These are phyloP conservation scores for Lepidopterella palustris DNA, from an alignment of 495 filamentous ascomycete genomes.

Conservation along the genomic window DNA sequence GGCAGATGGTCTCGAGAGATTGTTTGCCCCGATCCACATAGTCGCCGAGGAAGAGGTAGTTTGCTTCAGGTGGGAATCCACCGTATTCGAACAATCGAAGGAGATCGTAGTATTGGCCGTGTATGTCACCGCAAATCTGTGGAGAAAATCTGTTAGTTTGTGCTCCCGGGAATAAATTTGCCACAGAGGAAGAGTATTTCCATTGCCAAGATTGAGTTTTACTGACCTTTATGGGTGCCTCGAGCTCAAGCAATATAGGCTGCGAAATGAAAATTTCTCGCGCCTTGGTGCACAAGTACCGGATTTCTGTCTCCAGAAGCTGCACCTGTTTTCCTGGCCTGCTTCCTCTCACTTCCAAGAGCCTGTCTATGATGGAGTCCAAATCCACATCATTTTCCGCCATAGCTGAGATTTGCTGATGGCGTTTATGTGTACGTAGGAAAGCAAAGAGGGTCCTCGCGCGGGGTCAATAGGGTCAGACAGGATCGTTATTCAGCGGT, in stretches of 20 bases:
- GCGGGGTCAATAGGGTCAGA: conserved; percentile 9
- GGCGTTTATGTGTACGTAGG: conserved; percentile 5
- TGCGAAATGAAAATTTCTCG: conserved; percentile 99
- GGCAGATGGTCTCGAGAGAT: conserved; percentile 97
- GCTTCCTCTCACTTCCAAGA: conserved; percentile 96
- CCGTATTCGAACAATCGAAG: conserved; percentile 97
- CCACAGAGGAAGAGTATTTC: background rate
- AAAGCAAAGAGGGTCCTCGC: conserved; percentile 20
- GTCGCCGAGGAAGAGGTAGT: conserved; percentile 98
- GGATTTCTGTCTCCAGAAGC: conserved; percentile 92
- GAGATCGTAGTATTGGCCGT: conserved; percentile 98
- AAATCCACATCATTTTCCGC: conserved; percentile 97
- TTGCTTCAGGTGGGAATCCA: conserved; percentile 96
- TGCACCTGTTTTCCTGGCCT: conserved; percentile 98
- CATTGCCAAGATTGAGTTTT: conserved; percentile 10
- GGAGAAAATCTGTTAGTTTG: background rate
- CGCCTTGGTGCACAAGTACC: conserved; percentile 96
- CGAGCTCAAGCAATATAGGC: conserved; percentile 93
- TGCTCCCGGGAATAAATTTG: background rate
- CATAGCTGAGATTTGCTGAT: conserved; percentile 52
- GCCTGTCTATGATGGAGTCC: conserved; percentile 97
- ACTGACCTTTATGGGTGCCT: conserved; percentile 96
- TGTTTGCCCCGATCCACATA: conserved; percentile 99
- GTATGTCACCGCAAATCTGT: conserved; percentile 98
- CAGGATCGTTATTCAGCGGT: conserved; percentile 4